Percentiles rank a stretch among this genome's conserved stretches.
Evolutionary conservation across 371 early-diverging fungal genomes (phyloP).

Genomic region (Thermomucor indicae-seudaticae): DNA sequence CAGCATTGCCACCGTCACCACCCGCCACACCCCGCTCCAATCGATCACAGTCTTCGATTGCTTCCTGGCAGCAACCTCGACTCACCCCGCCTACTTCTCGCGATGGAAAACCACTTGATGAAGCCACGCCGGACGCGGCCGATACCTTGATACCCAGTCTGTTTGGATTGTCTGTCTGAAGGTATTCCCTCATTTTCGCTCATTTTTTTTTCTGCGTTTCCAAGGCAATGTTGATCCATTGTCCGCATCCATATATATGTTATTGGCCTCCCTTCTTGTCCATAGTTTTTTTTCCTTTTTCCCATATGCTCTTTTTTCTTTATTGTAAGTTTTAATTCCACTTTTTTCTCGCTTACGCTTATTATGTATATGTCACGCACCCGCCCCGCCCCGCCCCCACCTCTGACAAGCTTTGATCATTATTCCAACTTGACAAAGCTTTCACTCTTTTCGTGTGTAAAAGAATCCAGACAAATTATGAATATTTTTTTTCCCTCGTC

Average conservation of each 20-base stretch:
- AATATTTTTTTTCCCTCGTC: too few species aligned
- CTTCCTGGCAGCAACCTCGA: conserved; percentile 7
- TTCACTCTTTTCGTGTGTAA: too few species aligned
- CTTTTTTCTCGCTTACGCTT: not conserved
- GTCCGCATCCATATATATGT: conserved; percentile 9
- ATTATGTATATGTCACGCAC: not conserved
- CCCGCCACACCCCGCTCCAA: conserved; percentile 10
- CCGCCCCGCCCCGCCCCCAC: not conserved
- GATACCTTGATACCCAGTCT: conserved; percentile 7
- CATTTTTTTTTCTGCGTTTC: conserved; percentile 1
- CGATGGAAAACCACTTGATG: not conserved
- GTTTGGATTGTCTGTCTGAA: conserved; percentile 9
- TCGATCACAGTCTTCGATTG: conserved; percentile 10
- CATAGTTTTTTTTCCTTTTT: conserved; percentile 1
- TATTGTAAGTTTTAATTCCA: not conserved
- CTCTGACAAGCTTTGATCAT: not conserved
- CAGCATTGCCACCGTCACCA: conserved; percentile 6
- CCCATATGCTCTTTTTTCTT: not conserved
- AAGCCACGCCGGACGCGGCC: conserved; percentile 7
- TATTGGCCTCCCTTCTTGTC: conserved; percentile 8
- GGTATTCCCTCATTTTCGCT: conserved; percentile 4
- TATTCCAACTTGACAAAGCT: not conserved
- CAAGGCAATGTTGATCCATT: conserved; percentile 10
- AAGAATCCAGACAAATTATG: too few species aligned
- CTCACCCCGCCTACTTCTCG: conserved; percentile 9